These are phyloP conservation scores for Scenedesmus sp. DNA, from an alignment of 163 green algal genomes.

Conservation along the genomic window DNA sequence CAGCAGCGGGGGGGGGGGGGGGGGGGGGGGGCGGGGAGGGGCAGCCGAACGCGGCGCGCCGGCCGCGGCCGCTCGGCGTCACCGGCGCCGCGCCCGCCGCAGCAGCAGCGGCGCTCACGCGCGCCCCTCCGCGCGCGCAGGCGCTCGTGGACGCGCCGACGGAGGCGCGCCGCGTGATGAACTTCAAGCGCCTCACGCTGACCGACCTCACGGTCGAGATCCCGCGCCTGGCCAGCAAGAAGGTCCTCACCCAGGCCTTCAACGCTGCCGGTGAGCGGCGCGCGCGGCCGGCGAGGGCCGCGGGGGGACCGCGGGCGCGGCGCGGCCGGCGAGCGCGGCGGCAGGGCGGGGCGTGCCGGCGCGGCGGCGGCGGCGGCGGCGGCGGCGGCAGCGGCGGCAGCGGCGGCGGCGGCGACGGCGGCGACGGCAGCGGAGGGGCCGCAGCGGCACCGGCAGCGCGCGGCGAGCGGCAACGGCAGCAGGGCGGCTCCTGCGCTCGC, in stretches of 20 bases:
- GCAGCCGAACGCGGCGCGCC: too few relatives aligned
- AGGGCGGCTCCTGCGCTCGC: too few relatives aligned
- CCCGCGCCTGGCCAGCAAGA: conserved; percentile 88
- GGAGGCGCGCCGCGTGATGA: conserved; percentile 79
- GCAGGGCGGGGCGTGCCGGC: background rate
- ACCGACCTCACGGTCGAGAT: conserved; percentile 97
- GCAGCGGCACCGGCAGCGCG: background rate
- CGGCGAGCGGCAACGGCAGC: too few relatives aligned
- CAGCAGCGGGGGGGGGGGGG: too few relatives aligned
- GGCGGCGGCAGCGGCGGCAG: background rate
- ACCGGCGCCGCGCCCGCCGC: too few relatives aligned
- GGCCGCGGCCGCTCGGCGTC: too few relatives aligned
- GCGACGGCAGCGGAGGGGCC: background rate
- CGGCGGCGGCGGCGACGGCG: background rate
- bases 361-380: background rate
- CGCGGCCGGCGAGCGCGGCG: background rate
- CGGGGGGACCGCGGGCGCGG: too few relatives aligned
- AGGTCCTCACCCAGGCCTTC: conserved; percentile 83
- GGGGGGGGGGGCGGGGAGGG: too few relatives aligned
- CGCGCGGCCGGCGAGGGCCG: background rate
- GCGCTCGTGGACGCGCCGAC: conserved; percentile 91
- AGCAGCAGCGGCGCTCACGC: too few relatives aligned
- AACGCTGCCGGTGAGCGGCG: conserved; percentile 54
- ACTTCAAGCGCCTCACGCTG: conserved; percentile 95
- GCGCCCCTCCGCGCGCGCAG: conserved; percentile 53